Evolutionary conservation across 169 alveolate genomes (phyloP).

Genomic region (Cryptosporidium canis): DNA sequence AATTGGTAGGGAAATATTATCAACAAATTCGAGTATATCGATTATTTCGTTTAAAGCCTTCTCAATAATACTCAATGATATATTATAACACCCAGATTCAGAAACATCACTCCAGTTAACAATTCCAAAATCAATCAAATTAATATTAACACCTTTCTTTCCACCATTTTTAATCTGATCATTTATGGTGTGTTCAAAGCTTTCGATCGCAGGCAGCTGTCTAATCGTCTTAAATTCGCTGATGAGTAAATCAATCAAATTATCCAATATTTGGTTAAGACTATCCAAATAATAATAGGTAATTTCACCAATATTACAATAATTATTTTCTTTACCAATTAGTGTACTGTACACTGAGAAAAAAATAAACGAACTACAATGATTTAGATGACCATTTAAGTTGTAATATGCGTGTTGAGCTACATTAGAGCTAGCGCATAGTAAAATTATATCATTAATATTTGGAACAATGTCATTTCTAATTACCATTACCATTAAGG

Average conservation of each 20-base stretch:
- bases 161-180: neutral
- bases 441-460: neutral
- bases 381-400: neutral
- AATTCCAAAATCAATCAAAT: neutral
- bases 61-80: neutral
- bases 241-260: neutral
- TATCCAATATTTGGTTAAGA: slow-evolving; percentile 31
- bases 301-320: neutral
- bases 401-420: no score
- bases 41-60: neutral
- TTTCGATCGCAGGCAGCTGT: slow-evolving; percentile 30
- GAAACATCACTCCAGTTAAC: slow-evolving; percentile 20
- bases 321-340: neutral
- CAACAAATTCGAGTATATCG: neutral
- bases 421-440: neutral
- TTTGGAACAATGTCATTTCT: neutral
- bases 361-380: neutral
- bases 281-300: slow-evolving; percentile 13
- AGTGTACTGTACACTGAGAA: neutral
- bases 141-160: slow-evolving; percentile 1
- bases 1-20: neutral
- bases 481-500: neutral
- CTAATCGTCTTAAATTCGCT: slow-evolving; percentile 34
- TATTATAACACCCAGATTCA: slow-evolving; percentile 18
- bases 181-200: slow-evolving; percentile 8